These are phyloP conservation scores for Coemansia interrupta DNA, from an alignment of 192 early-diverging fungal species.

Conservation along the genomic window DNA sequence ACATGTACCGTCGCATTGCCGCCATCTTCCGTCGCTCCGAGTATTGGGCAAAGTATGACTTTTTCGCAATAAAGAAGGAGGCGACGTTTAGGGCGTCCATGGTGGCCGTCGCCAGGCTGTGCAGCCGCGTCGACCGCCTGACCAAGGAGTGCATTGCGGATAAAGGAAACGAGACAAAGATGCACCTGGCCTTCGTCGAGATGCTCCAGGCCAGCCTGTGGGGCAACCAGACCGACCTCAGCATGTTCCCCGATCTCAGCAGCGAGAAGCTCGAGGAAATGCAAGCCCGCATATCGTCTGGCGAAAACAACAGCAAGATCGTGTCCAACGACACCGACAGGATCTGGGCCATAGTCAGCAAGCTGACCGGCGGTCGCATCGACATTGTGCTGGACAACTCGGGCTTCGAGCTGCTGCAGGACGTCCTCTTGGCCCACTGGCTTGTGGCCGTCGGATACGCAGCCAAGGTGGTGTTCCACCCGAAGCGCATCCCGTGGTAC, in stretches of 20 bases:
- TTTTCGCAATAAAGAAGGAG: conserved; percentile 67
- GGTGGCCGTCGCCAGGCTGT: conserved; percentile 63
- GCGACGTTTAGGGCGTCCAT: conserved; percentile 66
- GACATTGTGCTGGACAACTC: conserved; percentile 90
- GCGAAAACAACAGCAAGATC: conserved; percentile 56
- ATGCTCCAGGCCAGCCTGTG: conserved; percentile 75
- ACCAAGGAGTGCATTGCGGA: conserved; percentile 17
- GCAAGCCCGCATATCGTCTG: conserved; percentile 55
- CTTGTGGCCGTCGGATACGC: conserved; percentile 68
- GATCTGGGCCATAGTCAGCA: conserved; percentile 60
- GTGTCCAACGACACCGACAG: conserved; percentile 68
- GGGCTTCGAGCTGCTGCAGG: conserved; percentile 88
- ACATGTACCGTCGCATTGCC: conserved; percentile 72
- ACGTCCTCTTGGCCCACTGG: conserved; percentile 83
- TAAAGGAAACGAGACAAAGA: conserved; percentile 10
- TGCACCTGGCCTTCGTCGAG: conserved; percentile 61
- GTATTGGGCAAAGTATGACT: conserved; percentile 70
- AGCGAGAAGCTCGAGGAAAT: conserved; percentile 66
- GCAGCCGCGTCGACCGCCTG: conserved; percentile 54
- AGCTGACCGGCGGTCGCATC: conserved; percentile 58
- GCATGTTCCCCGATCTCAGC: conserved; percentile 68
- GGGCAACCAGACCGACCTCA: conserved; percentile 88
- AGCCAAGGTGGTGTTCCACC: conserved; percentile 70
- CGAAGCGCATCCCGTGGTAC: conserved; percentile 92
- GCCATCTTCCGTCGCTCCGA: conserved; percentile 55